Evolutionary conservation across 257 asterid genomes (phyloP).

Genomic region (Anisodus tanguticus): DNA sequence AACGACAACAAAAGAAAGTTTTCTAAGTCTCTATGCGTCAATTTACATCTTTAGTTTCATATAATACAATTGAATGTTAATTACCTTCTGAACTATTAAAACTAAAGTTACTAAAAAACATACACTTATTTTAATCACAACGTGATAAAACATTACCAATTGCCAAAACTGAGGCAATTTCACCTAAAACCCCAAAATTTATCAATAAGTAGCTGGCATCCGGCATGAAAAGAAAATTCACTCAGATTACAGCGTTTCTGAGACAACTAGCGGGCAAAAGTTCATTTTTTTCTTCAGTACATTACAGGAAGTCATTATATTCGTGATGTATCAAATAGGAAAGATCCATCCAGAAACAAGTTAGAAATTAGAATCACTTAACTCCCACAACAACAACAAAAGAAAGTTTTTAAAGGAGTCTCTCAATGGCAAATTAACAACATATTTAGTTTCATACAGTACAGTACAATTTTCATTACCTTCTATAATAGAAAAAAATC

Average conservation of each 20-base stretch:
- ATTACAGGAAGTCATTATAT: background rate
- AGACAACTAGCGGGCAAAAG: background rate
- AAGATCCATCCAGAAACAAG: background rate
- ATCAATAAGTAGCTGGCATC: background rate
- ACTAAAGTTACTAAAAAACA: no score
- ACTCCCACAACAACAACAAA: background rate
- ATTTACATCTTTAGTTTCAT: background rate
- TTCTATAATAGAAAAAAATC: no score
- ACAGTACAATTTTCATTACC: background rate
- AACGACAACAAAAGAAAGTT: background rate
- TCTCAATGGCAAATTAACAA: background rate
- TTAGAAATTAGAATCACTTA: background rate
- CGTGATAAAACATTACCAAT: no score
- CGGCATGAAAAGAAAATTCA: background rate
- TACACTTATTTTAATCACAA: no score
- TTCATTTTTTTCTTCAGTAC: background rate
- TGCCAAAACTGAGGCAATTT: no score
- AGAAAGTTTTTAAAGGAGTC: background rate
- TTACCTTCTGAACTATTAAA: no score
- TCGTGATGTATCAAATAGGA: background rate
- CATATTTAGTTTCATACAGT: background rate
- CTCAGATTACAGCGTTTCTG: no score
- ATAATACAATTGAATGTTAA: no score
- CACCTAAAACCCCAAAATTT: background rate
- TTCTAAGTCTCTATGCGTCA: no score